phyloP scores from a whole-genome alignment of 371 early-diverging fungal genomes.

The Mucor irregularis region DNA sequence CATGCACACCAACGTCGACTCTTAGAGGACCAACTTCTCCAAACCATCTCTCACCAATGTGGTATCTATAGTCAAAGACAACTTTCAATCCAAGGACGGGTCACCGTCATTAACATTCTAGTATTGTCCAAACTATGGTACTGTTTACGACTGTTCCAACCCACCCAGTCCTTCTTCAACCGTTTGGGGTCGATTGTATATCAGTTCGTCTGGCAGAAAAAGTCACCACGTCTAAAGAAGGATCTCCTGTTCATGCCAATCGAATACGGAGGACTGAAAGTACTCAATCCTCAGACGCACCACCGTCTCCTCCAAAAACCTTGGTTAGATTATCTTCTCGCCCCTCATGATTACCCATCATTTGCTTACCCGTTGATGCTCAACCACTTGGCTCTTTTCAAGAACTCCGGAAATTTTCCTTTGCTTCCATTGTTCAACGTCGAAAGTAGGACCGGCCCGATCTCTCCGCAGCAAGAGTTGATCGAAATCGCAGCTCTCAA shows the following conservation, averaged over 20 bases:
- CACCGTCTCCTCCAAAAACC: neutral
- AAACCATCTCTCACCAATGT: neutral
- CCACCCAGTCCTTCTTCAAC: neutral
- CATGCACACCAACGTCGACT: neutral
- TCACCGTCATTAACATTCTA: neutral
- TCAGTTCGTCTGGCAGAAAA: neutral
- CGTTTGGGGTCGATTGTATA: neutral
- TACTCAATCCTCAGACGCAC: neutral
- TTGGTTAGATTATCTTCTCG: neutral
- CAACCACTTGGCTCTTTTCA: neutral
- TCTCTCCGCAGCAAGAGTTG: neutral
- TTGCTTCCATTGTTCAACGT: neutral
- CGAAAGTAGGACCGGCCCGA: neutral
- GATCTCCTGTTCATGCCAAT: neutral
- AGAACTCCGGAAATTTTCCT: neutral
- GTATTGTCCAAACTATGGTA: constrained; percentile 1
- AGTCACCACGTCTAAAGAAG: neutral
- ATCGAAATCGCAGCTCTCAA: too few relatives aligned
- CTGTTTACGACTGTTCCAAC: neutral
- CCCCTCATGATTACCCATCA: neutral
- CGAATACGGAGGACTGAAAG: neutral
- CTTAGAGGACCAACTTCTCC: neutral
- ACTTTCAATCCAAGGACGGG: neutral
- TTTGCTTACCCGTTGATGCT: neutral
- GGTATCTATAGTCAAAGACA: neutral